Evolutionary conservation across 805 yeast genomes (phyloP).

Genomic region (Candida sphagnicola): DNA sequence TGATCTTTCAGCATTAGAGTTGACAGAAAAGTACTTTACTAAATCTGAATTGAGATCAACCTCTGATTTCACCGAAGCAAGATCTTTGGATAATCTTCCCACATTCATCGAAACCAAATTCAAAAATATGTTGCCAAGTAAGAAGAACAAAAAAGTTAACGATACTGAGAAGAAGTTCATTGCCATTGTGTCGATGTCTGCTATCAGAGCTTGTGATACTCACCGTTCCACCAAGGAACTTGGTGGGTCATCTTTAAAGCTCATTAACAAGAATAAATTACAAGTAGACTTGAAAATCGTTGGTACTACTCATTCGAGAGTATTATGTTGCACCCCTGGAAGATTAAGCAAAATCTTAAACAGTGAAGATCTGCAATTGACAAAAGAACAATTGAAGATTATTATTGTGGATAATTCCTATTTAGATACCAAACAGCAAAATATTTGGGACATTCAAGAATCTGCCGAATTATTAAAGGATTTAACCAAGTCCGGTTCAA

Average conservation of each 20-base stretch:
- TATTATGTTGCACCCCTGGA: slow-evolving; percentile 64
- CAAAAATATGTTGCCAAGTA: slow-evolving; percentile 40
- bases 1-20: slow-evolving; percentile 71
- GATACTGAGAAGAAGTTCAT: slow-evolving; percentile 39
- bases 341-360: slow-evolving; percentile 47
- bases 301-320: slow-evolving; percentile 40
- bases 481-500: slow-evolving; percentile 40
- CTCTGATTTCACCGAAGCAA: slow-evolving; percentile 46
- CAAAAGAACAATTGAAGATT: slow-evolving; percentile 43
- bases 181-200: slow-evolving; percentile 65
- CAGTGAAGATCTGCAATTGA: slow-evolving; percentile 39
- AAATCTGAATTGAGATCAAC: slow-evolving; percentile 60
- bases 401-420: slow-evolving; percentile 59
- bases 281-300: slow-evolving; percentile 55
- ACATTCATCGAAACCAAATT: slow-evolving; percentile 52
- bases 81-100: slow-evolving; percentile 54
- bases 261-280: slow-evolving; percentile 72
- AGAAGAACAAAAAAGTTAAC: slow-evolving; percentile 12
- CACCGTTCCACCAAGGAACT: slow-evolving; percentile 54
- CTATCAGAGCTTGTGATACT: slow-evolving; percentile 83
- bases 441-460: slow-evolving; percentile 56
- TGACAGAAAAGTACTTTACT: slow-evolving; percentile 59
- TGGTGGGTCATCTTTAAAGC: slow-evolving; percentile 57
- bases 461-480: slow-evolving; percentile 37
- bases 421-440: slow-evolving; percentile 57